Conservation (phyloP, 192 early-diverging fungal species). For the Coemansia erecta region DNA sequence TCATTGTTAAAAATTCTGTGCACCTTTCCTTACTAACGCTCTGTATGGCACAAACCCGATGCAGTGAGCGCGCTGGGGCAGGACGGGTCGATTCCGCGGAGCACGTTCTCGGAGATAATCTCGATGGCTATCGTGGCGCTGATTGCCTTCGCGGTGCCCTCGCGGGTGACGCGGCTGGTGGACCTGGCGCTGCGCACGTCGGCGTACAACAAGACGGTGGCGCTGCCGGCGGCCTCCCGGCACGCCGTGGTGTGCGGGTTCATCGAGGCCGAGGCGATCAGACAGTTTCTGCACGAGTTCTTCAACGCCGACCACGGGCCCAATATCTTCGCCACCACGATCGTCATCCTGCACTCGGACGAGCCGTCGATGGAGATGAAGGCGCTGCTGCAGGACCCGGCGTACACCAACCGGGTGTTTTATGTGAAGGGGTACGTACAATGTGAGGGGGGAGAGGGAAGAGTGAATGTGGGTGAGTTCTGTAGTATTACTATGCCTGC, state of each 20-base stretch:
- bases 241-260: slow-evolving; percentile 45
- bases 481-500: too few species aligned
- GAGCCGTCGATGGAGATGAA: slow-evolving; percentile 49
- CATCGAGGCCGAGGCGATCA: slow-evolving; percentile 38
- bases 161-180: slow-evolving; percentile 34
- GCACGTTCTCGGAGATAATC: slow-evolving; percentile 41
- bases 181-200: slow-evolving; percentile 45
- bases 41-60: slow-evolving; percentile 13
- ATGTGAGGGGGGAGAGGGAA: too few species aligned
- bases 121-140: slow-evolving; percentile 45
- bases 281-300: slow-evolving; percentile 52
- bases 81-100: slow-evolving; percentile 39
- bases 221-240: slow-evolving; percentile 28
- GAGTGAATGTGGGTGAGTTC: too few species aligned
- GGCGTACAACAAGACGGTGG: slow-evolving; percentile 32
- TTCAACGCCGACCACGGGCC: slow-evolving; percentile 51
- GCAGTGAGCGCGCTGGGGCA: slow-evolving; percentile 36
- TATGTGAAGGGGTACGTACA: slow-evolving; percentile 47
- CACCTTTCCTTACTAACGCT: not conserved
- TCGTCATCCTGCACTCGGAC: slow-evolving; percentile 37
- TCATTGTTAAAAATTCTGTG: not conserved
- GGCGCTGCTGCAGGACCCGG: slow-evolving; percentile 31
- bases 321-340: slow-evolving; percentile 39
- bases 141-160: slow-evolving; percentile 49
- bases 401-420: slow-evolving; percentile 45